Evolutionary conservation across 2,329 filamentous ascomycete genomes (phyloP).

Genomic region (Neonectria ditissima): DNA sequence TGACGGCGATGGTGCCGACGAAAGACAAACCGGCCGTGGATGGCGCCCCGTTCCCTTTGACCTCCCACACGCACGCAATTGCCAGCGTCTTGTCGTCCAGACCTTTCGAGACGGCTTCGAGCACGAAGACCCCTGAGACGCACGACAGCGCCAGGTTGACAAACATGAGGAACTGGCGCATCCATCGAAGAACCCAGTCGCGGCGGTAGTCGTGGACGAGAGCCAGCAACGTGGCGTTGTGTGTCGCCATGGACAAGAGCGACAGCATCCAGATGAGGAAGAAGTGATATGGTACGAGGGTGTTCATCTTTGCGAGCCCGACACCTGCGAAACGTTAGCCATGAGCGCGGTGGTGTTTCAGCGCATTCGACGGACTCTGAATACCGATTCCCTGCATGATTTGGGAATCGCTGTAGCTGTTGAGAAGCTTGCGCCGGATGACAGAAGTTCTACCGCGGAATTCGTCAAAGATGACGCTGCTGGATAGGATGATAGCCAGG

Average conservation of each 20-base stretch:
- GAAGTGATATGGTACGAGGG: constrained; percentile 75
- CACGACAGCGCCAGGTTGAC: constrained; percentile 71
- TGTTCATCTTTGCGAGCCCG: constrained; percentile 68
- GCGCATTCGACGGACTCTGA: constrained; percentile 55
- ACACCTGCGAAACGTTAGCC: constrained; percentile 50
- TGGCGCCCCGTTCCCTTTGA: constrained; percentile 51
- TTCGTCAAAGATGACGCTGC: constrained; percentile 68
- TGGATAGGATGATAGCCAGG: constrained; percentile 66
- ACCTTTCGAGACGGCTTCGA: constrained; percentile 65
- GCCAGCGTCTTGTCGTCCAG: constrained; percentile 66
- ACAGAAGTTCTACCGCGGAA: constrained; percentile 60
- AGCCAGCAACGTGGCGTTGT: constrained; percentile 73
- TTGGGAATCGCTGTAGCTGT: constrained; percentile 75
- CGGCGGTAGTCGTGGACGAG: constrained; percentile 74
- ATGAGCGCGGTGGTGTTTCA: neutral
- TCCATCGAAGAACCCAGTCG: constrained; percentile 75
- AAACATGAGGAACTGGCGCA: constrained; percentile 74
- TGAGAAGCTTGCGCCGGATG: constrained; percentile 72
- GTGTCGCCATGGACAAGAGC: constrained; percentile 72
- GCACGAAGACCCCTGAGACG: constrained; percentile 66
- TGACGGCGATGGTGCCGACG: constrained; percentile 70
- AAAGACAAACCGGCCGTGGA: constrained; percentile 61
- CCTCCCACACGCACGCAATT: constrained; percentile 70
- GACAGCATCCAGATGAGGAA: constrained; percentile 78
- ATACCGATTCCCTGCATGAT: constrained; percentile 77